A percentile compares a stretch with the other conserved stretches of the same genome.
These are phyloP conservation scores for Calonectria pteridis DNA, from an alignment of 2,329 filamentous ascomycete genomes.

Conservation along the genomic window DNA sequence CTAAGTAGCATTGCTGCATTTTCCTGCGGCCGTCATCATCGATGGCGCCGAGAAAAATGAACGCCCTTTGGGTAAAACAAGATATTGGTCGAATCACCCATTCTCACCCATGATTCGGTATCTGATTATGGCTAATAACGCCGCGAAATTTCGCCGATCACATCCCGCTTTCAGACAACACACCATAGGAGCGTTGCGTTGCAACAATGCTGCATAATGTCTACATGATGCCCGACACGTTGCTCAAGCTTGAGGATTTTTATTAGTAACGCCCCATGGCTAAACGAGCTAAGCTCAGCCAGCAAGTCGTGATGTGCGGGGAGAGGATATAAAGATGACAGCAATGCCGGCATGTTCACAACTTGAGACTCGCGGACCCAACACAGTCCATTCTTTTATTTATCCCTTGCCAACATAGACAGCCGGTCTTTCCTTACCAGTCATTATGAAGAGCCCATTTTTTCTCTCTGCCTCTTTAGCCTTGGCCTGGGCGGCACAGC, in stretches of 20 bases:
- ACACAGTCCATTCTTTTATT: background rate
- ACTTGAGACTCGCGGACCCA: background rate
- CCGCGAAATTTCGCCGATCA: slow-evolving; percentile 29
- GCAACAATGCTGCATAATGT: slow-evolving; percentile 12
- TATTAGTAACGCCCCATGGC: background rate
- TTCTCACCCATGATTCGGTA: slow-evolving; percentile 13
- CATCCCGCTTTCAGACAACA: slow-evolving; percentile 21
- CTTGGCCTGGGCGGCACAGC: slow-evolving; percentile 20
- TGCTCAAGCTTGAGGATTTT: background rate
- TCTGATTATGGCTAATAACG: slow-evolving; percentile 13
- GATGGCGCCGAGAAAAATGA: background rate
- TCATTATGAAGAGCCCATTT: slow-evolving; percentile 26
- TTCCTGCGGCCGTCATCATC: slow-evolving; percentile 7
- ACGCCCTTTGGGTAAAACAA: slow-evolving; percentile 15
- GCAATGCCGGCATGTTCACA: background rate
- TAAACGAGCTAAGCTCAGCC: background rate
- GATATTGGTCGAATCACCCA: slow-evolving; percentile 25
- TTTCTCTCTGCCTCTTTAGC: slow-evolving; percentile 31
- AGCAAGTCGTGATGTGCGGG: background rate
- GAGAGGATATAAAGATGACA: background rate
- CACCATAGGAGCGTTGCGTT: background rate
- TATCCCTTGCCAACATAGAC: background rate
- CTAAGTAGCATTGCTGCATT: background rate
- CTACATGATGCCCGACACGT: background rate
- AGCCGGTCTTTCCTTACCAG: background rate